Base-by-base conservation (phyloP, 352 stramenopile genomes). In the Nothophytophthora sp. region DNA sequence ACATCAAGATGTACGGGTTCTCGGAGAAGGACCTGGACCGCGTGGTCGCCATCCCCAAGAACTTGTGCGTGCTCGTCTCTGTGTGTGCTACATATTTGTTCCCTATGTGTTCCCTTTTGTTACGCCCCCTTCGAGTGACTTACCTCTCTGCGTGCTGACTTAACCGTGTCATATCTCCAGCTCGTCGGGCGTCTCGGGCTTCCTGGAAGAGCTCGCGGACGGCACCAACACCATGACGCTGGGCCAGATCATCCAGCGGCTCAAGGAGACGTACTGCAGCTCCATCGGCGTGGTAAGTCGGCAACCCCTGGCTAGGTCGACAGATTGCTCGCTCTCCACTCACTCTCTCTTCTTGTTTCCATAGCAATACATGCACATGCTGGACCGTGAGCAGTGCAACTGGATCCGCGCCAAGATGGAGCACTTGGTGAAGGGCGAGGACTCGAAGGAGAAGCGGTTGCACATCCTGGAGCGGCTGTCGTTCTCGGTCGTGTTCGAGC, bases 321-420 rank as follows among this genome's bases (percentile, higher is more conserved):
- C 27, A 44, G 42, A 9, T 12, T 57, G 28, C 1, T 46, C 20
- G 43, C 22, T 42, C 47, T 7, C 33, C 30, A 22, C 24, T 23
- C 4, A 32, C 44, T 51, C 56, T 38, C 15, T 46, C 8, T 8
- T 49, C 7, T 19, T 24, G 27, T 30, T 44, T 57, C 35, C 44
- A n/a, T n/a, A 90, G 79, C 78, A 99, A 88, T 99, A 99, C 75
- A 99, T 99, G 96, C 97, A 99, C 78, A 99, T 99, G 62, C 73
- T 88, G 23, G 78, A 96, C 70, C 84, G 86, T 20, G 80, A 98
- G 30, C 97, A 98, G 75, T 98, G 90, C 75, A 99, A 99, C 73
- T 99, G 97, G 96, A 96, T 99, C 50, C 90, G 97, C 30, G 72
- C 73, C 46, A 94, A 95, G 56, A 69, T 95, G 63, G 82, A 92